Evolutionary conservation across 352 stramenopile genomes (phyloP).

Genomic region (Pythium sukuiense): DNA sequence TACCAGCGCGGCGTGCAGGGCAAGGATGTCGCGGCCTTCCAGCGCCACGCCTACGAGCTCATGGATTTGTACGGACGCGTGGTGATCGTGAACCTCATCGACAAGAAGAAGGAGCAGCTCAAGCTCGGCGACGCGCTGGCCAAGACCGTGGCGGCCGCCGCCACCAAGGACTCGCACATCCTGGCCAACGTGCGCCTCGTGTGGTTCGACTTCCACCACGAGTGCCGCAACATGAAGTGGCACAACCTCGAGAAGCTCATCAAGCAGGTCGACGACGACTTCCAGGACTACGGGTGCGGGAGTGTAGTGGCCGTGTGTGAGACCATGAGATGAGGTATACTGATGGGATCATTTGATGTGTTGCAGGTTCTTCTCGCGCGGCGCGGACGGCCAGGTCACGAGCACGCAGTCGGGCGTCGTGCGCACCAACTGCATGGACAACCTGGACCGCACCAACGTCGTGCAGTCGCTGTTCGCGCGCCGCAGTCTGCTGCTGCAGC

Average conservation of each 20-base stretch:
- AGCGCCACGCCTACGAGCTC: conserved; percentile 59
- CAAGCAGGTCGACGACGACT: conserved; percentile 62
- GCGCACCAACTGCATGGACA: conserved; percentile 98
- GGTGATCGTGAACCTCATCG: conserved; percentile 92
- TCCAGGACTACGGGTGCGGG: conserved; percentile 46
- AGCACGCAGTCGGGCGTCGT: conserved; percentile 89
- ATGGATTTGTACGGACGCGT: conserved; percentile 64
- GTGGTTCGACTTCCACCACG: conserved; percentile 98
- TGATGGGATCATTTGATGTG: not conserved
- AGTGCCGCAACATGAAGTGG: conserved; percentile 93
- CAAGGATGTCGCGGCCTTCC: conserved; percentile 64
- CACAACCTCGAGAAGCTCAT: conserved; percentile 90
- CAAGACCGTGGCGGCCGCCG: conserved; percentile 46
- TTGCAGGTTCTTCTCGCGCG: conserved; percentile 53
- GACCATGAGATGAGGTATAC: not conserved
- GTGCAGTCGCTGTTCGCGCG: conserved; percentile 94
- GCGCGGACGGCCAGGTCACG: conserved; percentile 40
- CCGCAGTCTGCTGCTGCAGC: conserved; percentile 69
- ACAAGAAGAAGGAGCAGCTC: conserved; percentile 88
- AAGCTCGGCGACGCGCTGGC: conserved; percentile 85
- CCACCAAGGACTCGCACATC: conserved; percentile 35
- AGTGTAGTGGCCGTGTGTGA: not conserved
- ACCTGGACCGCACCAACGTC: conserved; percentile 96
- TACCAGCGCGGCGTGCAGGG: conserved; percentile 47
- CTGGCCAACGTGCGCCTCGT: conserved; percentile 65